Evolutionary conservation across 352 stramenopile genomes (phyloP), one percentile per base, ranked within the genome.

Genomic region (Globisporangium irregulare): DNA sequence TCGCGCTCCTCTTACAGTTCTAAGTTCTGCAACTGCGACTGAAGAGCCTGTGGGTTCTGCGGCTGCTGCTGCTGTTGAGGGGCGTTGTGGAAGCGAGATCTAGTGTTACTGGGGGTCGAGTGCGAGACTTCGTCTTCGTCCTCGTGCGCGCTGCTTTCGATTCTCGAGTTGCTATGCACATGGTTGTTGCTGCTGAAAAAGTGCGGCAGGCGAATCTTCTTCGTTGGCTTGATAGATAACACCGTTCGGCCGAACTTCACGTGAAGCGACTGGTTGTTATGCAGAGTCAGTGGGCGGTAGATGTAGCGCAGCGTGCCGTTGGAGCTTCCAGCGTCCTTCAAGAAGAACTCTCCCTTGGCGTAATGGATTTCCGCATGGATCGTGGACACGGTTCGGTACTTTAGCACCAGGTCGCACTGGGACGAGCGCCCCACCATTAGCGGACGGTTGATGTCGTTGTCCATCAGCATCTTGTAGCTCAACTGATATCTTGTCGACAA

Each of bases 291-390:
- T 6, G 95, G 93, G 20, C 90, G 82, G 67, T 97, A 94, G n/a
- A 98, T 89, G 81, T 98, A 98, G 32, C 96, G 81, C 76, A 98
- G 82, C 46, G 91, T 98, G 60, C 95, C 95, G 73, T 98, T 98
- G 2, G 93, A 98, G 36, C 89, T 97, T 15, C 92, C 92, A 0
- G 92, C 95, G 74, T 98, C 95, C 57, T 96, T 98, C 50, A 98
- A 89, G 69, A 97, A 89, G 58, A 98, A 98, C 79, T 98, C 91
- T 18, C 94, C 95, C 43, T 95, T 95, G 18, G 90, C 88, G 70
- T 98, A 98, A 50, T 97, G 87, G 68, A 98, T 97, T 51, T 96
- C 88, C 1, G 95, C 93, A 71, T 98, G 95, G 61, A 97, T 96
- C 32, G 93, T 97, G 22, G 90, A 98, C 22, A 98, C 93, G 15